phyloP scores from a whole-genome alignment of 805 yeast genomes.

The Jamesozyma lodderae region DNA sequence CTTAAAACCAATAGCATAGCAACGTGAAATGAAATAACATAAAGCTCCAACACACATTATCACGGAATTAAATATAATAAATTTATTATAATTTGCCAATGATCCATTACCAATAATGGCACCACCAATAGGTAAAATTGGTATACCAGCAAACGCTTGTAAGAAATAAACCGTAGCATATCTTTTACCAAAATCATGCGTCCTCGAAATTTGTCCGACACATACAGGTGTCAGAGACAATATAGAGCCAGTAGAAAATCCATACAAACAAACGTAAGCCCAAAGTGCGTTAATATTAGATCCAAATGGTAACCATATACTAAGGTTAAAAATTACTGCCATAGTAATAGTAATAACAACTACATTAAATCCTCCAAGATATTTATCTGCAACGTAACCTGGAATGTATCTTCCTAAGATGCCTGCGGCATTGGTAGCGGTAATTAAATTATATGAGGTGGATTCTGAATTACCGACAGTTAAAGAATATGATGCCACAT shows the following conservation, averaged over 20 bases:
- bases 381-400: slow-evolving; percentile 37
- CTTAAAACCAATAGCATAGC: slow-evolving; percentile 36
- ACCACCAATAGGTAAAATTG: slow-evolving; percentile 44
- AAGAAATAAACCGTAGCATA: slow-evolving; percentile 51
- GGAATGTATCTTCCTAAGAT: slow-evolving; percentile 39
- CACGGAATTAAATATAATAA: slow-evolving; percentile 37
- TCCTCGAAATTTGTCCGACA: slow-evolving; percentile 48
- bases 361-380: slow-evolving; percentile 45
- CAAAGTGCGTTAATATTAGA: slow-evolving; percentile 30
- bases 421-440: slow-evolving; percentile 40
- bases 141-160: slow-evolving; percentile 43
- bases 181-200: slow-evolving; percentile 45
- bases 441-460: slow-evolving; percentile 39
- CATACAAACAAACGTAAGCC: slow-evolving; percentile 43
- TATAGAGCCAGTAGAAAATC: slow-evolving; percentile 48
- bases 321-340: slow-evolving; percentile 31
- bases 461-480: slow-evolving; percentile 38
- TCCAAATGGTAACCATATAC: slow-evolving; percentile 39
- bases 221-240: slow-evolving; percentile 52
- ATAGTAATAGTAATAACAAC: slow-evolving; percentile 32
- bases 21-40: slow-evolving; percentile 35
- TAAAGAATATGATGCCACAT: slow-evolving; percentile 44
- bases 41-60: slow-evolving; percentile 33
- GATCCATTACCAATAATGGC: slow-evolving; percentile 34
- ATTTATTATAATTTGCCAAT: slow-evolving; percentile 32